Evolutionary conservation across 495 filamentous ascomycete species (phyloP).

Genomic region (Penicillium alfredii): DNA sequence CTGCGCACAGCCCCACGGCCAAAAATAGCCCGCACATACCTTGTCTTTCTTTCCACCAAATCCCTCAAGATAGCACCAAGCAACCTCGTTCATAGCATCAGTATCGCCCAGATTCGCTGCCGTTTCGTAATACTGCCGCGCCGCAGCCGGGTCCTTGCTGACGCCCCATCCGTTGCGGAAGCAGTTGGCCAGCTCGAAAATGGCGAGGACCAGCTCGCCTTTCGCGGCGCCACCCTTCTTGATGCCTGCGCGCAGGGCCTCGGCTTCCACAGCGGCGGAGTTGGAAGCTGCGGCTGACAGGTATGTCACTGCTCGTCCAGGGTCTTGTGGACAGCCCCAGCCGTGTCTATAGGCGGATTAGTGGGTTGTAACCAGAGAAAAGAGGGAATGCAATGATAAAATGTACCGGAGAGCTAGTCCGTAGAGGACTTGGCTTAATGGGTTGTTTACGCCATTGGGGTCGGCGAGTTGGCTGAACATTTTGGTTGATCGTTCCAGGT

Average conservation of each 20-base stretch:
- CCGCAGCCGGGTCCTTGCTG: conserved; percentile 78
- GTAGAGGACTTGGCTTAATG: conserved; percentile 92
- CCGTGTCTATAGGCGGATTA: too few relatives aligned
- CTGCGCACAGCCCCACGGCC: conserved; percentile 1
- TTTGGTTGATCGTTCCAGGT: conserved; percentile 65
- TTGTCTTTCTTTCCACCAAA: conserved; percentile 96
- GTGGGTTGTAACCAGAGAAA: too few relatives aligned
- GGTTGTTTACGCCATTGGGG: conserved; percentile 79
- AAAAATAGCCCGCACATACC: conserved; percentile 52
- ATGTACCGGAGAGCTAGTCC: conserved; percentile 80
- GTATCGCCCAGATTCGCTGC: conserved; percentile 93
- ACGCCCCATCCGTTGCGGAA: conserved; percentile 97
- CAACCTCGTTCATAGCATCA: conserved; percentile 96
- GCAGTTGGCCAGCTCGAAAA: conserved; percentile 89
- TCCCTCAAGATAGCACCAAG: conserved; percentile 92
- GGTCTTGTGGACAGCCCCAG: conserved; percentile 76
- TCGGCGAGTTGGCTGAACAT: conserved; percentile 88
- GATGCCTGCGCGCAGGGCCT: conserved; percentile 75
- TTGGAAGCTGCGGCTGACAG: conserved; percentile 87
- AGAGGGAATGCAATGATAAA: too few relatives aligned
- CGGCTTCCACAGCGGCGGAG: conserved; percentile 75
- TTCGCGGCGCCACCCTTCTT: conserved; percentile 94
- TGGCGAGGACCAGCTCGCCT: conserved; percentile 94
- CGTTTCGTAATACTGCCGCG: conserved; percentile 92
- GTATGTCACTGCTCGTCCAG: conserved; percentile 69